These are phyloP conservation scores for Sporobolomyces pararoseus DNA, from an alignment of 768 basidiomycete genomes.

Conservation along the genomic window DNA sequence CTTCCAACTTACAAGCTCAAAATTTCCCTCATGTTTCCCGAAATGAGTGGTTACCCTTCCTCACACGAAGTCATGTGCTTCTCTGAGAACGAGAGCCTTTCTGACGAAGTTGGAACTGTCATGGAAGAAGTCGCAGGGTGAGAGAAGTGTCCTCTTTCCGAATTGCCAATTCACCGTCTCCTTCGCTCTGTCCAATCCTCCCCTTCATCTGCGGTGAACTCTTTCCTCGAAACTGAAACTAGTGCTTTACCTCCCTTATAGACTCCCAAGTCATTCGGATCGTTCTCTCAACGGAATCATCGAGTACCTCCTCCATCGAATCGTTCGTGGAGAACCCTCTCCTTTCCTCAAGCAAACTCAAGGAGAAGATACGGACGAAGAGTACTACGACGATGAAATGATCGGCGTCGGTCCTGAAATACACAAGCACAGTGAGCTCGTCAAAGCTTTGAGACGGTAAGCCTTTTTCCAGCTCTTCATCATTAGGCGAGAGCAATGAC, in stretches of 20 bases:
- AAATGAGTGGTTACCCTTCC: conserved; percentile 55
- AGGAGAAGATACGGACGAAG: conserved; percentile 50
- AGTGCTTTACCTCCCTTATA: too few relatives aligned
- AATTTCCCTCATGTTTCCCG: conserved; percentile 35
- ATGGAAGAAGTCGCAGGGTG: conserved; percentile 54
- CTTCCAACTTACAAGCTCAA: conserved; percentile 10
- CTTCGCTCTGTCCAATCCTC: too few relatives aligned
- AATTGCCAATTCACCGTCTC: too few relatives aligned
- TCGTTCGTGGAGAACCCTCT: conserved; percentile 50
- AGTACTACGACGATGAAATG: conserved; percentile 19
- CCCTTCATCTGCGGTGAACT: too few relatives aligned
- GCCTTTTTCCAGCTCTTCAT: conserved; percentile 18
- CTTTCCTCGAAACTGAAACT: too few relatives aligned
- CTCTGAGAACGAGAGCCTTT: conserved; percentile 54
- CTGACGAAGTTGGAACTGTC: conserved; percentile 52
- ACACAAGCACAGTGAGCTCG: conserved; percentile 43
- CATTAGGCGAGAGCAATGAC: not conserved
- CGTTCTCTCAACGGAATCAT: conserved; percentile 36
- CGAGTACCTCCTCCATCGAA: conserved; percentile 51
- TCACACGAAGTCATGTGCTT: conserved; percentile 61
- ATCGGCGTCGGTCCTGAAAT: not conserved
- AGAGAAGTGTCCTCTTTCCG: too few relatives aligned
- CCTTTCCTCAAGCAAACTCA: conserved; percentile 40
- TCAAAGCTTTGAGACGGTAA: conserved; percentile 42
- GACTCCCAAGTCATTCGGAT: conserved; percentile 25